Base-by-base conservation (phyloP, 1,139 yeast species). In the Blastobotrys illinoisensis region DNA sequence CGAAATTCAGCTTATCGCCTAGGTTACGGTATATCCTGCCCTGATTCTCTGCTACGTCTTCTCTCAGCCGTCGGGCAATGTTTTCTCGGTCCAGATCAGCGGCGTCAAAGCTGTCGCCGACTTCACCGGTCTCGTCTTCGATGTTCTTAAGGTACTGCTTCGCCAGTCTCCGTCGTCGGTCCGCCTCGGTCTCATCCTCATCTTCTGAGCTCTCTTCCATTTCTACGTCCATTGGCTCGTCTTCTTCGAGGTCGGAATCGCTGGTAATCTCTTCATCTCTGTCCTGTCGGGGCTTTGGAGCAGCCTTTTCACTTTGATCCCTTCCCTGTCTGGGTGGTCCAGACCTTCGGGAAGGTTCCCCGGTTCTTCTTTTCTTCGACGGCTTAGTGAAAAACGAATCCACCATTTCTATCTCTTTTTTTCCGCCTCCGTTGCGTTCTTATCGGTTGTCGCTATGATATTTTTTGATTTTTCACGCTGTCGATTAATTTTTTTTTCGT, bases 111-210 rank as follows among this genome's bases (percentile, higher is more conserved):
- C 86, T 90, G 54, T 74, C 76, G 23, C 76, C 79, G 13, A 50
- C 50, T 11, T 58, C 62, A 13, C 54, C 82, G 18, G 78, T 76
- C 59, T 83, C 88, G 2, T 73, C 71, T 66, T 86, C 83, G 64
- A 93, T 73, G 66, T 88, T 88, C 48, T 87, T 93, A 62, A 93
- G 75, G 70, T 93, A 93, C 70, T 91, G 95, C 70, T 90, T 90
- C 19, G 99, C 99, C 60, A 93, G 76, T 66, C 98, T 77, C 73
- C 98, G 82, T 72, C 99, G 82, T 71, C 89, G 91, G 66, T 93
- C 99, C 0, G 97, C 95, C 19, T 91, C 95, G 52, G 82, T 83
- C 70, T 93, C 99, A 26, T 77, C 79, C 23, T 76, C 82, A 62
- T 82, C 52, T 75, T 76, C 67, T 16, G 58, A 60, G 47, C 64